phyloP scores from a whole-genome alignment of 2,329 filamentous ascomycete genomes.

The Pseudocercospora pini-densiflorae region DNA sequence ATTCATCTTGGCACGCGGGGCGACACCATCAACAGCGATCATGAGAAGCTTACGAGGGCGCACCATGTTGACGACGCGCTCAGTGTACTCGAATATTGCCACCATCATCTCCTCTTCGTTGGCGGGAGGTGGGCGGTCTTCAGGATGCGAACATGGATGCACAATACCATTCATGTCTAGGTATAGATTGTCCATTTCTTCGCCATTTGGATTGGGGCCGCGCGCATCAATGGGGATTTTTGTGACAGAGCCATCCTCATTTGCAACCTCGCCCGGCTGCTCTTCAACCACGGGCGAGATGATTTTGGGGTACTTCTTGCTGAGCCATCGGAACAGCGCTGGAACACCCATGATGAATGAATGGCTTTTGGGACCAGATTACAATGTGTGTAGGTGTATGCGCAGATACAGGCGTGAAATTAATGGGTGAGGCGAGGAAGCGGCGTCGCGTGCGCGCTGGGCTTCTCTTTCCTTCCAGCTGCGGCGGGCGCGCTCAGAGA shows the following conservation, averaged over 20 bases:
- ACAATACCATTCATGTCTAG: slow-evolving; percentile 99
- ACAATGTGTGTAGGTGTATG: background rate
- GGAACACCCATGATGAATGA: slow-evolving; percentile 79
- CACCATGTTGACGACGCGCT: slow-evolving; percentile 98
- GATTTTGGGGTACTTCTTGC: slow-evolving; percentile 97
- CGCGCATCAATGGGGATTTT: slow-evolving; percentile 84
- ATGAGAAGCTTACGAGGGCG: slow-evolving; percentile 93
- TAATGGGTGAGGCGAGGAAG: background rate
- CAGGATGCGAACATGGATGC: slow-evolving; percentile 96
- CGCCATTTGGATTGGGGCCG: slow-evolving; percentile 89
- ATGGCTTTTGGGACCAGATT: background rate
- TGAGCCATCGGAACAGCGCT: slow-evolving; percentile 94
- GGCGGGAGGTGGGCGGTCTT: slow-evolving; percentile 86
- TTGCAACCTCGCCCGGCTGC: slow-evolving; percentile 73
- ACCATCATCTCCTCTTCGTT: slow-evolving; percentile 99
- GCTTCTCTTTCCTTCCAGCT: slow-evolving; percentile 9
- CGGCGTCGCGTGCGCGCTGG: slow-evolving; percentile 19
- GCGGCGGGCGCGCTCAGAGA: background rate
- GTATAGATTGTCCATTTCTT: slow-evolving; percentile 97
- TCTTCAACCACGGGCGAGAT: slow-evolving; percentile 91
- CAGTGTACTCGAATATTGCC: slow-evolving; percentile 98
- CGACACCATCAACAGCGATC: slow-evolving; percentile 98
- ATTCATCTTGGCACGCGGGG: slow-evolving; percentile 99
- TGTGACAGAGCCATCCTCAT: slow-evolving; percentile 78
- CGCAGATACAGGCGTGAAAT: background rate